phyloP scores from a whole-genome alignment of 2,329 filamentous ascomycete genomes.

The Talaromyces pinophilus region DNA sequence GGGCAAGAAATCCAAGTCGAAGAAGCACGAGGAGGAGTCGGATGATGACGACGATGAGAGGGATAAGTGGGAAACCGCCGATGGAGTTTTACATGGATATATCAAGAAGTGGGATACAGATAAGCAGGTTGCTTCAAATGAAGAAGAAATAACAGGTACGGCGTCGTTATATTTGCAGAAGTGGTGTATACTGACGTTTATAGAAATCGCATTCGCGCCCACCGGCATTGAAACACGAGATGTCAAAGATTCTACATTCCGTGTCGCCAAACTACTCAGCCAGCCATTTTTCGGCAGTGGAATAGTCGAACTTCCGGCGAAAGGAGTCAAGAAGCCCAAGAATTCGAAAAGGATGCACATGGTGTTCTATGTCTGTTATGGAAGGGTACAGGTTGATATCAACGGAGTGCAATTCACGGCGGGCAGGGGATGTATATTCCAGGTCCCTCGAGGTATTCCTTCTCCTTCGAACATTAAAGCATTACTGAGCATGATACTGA shows the following conservation, averaged over 20 bases:
- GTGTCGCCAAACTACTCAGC: constrained; percentile 83
- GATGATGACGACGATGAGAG: constrained; percentile 43
- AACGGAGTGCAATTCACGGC: constrained; percentile 67
- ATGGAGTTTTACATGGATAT: constrained; percentile 46
- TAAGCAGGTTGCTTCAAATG: constrained; percentile 39
- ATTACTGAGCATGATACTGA: background rate
- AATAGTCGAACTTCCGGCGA: constrained; percentile 82
- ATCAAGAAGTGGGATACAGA: constrained; percentile 48
- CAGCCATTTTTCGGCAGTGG: constrained; percentile 86
- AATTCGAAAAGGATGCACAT: constrained; percentile 96
- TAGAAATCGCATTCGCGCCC: constrained; percentile 63
- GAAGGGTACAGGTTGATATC: constrained; percentile 75
- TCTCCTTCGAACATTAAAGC: too few relatives aligned
- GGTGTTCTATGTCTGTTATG: constrained; percentile 87
- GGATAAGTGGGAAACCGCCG: constrained; percentile 50
- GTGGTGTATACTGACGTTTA: constrained; percentile 26
- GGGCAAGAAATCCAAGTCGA: constrained; percentile 37
- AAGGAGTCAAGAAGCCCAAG: constrained; percentile 82
- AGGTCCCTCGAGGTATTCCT: constrained; percentile 69
- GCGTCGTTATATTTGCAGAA: background rate
- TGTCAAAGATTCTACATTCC: constrained; percentile 69
- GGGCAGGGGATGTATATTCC: constrained; percentile 84
- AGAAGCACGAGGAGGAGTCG: constrained; percentile 40
- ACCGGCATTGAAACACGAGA: constrained; percentile 59
- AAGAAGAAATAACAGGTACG: constrained; percentile 46